Percentiles rank a stretch among this genome's conserved stretches.
Evolutionary conservation across 805 yeast species (phyloP).

Genomic region (Candida railenensis): DNA sequence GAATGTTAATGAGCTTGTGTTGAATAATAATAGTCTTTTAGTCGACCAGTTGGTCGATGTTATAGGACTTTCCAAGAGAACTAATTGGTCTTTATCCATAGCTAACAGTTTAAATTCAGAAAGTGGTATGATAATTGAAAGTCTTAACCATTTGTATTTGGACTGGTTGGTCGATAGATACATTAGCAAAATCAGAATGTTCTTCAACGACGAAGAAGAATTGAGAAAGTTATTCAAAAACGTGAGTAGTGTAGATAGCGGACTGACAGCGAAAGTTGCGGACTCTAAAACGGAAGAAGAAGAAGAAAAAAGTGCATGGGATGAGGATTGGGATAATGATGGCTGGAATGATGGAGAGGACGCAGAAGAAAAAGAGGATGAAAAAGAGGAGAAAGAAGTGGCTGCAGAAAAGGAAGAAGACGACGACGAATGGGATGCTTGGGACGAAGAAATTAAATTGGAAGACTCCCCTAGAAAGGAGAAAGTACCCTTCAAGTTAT

Average conservation of each 20-base stretch:
- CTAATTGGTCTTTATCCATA: conserved; percentile 26
- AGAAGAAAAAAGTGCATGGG: conserved; percentile 27
- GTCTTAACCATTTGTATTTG: conserved; percentile 24
- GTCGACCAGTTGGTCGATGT: conserved; percentile 19
- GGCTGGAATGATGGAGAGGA: conserved; percentile 17
- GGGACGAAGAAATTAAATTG: conserved; percentile 18
- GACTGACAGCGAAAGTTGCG: too few species aligned
- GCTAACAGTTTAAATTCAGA: conserved; percentile 8
- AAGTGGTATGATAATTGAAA: conserved; percentile 16
- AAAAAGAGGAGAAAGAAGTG: conserved; percentile 7
- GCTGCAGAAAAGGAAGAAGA: conserved; percentile 9
- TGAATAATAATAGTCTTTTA: conserved; percentile 10
- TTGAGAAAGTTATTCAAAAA: conserved; percentile 8
- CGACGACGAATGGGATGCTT: conserved; percentile 20
- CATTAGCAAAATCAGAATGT: conserved; percentile 25
- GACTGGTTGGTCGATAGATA: conserved; percentile 34
- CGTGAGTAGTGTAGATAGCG: conserved; percentile 9
- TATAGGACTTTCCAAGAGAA: conserved; percentile 16
- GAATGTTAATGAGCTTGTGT: conserved; percentile 23
- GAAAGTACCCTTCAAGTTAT: too few species aligned
- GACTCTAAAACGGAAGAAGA: neutral
- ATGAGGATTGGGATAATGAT: conserved; percentile 24
- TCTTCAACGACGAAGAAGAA: conserved; percentile 14
- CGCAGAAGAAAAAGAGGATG: neutral
- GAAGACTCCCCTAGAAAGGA: conserved; percentile 1